Evolutionary conservation across 2,329 filamentous ascomycete genomes (phyloP), one percentile per base, ranked within the genome.

Genomic region (Penicillium sp.): DNA sequence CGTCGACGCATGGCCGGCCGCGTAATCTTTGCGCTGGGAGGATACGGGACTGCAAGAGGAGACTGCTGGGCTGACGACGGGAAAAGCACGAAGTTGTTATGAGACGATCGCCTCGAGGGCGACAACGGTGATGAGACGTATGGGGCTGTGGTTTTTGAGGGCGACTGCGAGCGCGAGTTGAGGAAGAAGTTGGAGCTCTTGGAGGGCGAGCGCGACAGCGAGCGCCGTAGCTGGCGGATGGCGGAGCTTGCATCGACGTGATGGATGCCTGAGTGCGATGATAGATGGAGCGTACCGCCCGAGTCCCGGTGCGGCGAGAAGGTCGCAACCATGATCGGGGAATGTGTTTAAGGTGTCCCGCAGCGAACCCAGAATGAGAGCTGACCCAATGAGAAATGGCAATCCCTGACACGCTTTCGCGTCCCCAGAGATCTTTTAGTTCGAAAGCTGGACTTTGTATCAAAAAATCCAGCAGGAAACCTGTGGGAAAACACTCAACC

Each of bases 171-270:
- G 44, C 73, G 68, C 17, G 73, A 68, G 15, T 65, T 58, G 9
- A 79, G 72, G 37, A 94, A 77, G 63, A 93, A 91, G 56, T 78
- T 76, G 41, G 77, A 77, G 29, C 73, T 74, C 65, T 93, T 94
- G 20, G 91, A 95, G 8, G 91, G 91, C n/a, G 91, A 96, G 56
- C 89, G 80, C 41, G 90, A 96, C 49, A 96, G 76, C 17, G 91
- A 95, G 54, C 88, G 86, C 51, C 90, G 80, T 43, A 96, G 75
- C 57, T 88, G 86, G 60, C 87, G 80, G 49, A 95, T 86, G 43
- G 86, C 84, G 35, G 86, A 82, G 47, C 86, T 84, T 50, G 87
- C 81, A 71, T 94, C 87, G 57, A 91, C 84, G 67, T 86, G 84
- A 64, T 87, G 86, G 47, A 81, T 80, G 58, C 87, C 83, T 33